phyloP scores from a whole-genome alignment of 805 yeast species.

The Metschnikowia noctiluminum region DNA sequence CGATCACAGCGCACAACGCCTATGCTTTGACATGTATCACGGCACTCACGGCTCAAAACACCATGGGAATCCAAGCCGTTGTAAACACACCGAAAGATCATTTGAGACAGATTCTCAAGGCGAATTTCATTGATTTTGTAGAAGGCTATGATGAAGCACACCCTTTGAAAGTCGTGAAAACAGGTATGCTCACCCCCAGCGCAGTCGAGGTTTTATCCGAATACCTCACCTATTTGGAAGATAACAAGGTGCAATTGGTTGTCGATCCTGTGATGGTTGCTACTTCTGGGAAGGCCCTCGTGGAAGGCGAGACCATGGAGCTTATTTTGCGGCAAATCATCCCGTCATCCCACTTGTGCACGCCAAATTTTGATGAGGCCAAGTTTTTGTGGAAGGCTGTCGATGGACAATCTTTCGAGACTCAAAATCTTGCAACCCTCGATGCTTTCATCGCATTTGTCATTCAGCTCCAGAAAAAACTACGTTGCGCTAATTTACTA shows the following conservation, averaged over 20 bases:
- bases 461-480: constrained; percentile 19
- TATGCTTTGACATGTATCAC: constrained; percentile 76
- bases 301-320: constrained; percentile 45
- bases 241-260: constrained; percentile 39
- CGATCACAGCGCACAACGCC: constrained; percentile 70
- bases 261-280: constrained; percentile 85
- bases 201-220: constrained; percentile 48
- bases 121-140: constrained; percentile 57
- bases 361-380: constrained; percentile 79
- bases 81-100: constrained; percentile 41
- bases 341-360: constrained; percentile 55
- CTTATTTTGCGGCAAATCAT: constrained; percentile 44
- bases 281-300: constrained; percentile 67
- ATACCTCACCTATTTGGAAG: constrained; percentile 29
- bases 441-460: constrained; percentile 34
- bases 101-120: constrained; percentile 47
- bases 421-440: constrained; percentile 19
- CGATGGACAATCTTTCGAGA: constrained; percentile 13
- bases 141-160: constrained; percentile 21
- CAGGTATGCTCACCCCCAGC: constrained; percentile 68
- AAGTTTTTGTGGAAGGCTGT: constrained; percentile 30
- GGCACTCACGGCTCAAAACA: constrained; percentile 80
- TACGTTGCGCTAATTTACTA: constrained; percentile 51
- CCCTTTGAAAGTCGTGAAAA: constrained; percentile 60
- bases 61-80: constrained; percentile 45